phyloP scores from a whole-genome alignment of 257 asterid genomes.

The Cynanchum wilfordii region DNA sequence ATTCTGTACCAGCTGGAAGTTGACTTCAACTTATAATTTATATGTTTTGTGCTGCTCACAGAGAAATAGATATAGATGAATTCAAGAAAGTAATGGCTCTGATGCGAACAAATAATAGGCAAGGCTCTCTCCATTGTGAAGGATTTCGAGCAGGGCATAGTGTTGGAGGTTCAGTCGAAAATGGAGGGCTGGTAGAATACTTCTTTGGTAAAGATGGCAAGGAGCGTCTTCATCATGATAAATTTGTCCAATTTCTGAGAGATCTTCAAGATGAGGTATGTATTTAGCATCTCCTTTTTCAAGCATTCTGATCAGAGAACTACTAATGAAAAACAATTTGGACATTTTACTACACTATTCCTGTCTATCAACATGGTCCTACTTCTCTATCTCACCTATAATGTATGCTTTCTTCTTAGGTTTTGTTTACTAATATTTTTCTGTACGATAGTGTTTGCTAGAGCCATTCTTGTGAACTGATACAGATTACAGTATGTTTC shows the following conservation, averaged over 20 bases:
- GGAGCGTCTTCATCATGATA: constrained; percentile 55
- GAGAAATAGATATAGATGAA: constrained; percentile 71
- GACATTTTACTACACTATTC: not conserved
- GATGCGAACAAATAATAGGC: constrained; percentile 88
- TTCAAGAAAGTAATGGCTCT: constrained; percentile 83
- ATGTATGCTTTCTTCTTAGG: not conserved
- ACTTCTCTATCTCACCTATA: not conserved
- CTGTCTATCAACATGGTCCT: not conserved
- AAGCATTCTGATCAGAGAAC: not conserved
- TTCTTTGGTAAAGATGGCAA: constrained; percentile 77
- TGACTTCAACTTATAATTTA: not conserved
- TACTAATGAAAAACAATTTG: not conserved
- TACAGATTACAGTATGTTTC: not conserved
- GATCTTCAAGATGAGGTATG: constrained; percentile 79
- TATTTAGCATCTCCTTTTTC: constrained; percentile 20
- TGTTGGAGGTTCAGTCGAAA: constrained; percentile 59
- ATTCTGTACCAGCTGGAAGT: not conserved
- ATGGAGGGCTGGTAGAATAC: constrained; percentile 72
- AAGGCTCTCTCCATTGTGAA: constrained; percentile 64
- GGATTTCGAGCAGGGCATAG: constrained; percentile 75
- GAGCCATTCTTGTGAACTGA: not conserved
- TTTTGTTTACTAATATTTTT: not conserved
- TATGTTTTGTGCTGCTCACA: constrained; percentile 21
- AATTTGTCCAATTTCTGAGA: constrained; percentile 63
- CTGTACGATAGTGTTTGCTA: not conserved